Conservation (phyloP, 257 asterid species). For the Plectranthus barbatus region DNA sequence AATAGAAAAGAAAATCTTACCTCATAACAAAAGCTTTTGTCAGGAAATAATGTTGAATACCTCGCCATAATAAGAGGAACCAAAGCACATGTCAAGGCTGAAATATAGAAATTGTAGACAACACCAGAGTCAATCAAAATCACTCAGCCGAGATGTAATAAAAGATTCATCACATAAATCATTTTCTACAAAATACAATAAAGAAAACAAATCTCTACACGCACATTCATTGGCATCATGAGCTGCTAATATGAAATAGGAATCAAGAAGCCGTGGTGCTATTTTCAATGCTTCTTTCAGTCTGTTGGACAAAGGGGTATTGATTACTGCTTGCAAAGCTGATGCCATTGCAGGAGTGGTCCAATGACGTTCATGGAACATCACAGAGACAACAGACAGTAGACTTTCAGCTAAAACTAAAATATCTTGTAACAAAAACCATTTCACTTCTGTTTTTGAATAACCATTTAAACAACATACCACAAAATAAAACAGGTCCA, state of each 20-base stretch:
- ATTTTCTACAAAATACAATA: not conserved
- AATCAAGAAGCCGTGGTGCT: slow-evolving; percentile 73
- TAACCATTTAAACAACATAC: not conserved
- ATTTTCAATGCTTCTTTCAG: slow-evolving; percentile 67
- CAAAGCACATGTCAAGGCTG: slow-evolving; percentile 83
- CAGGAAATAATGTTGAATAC: slow-evolving; percentile 76
- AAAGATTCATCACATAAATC: not conserved
- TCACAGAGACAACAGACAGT: slow-evolving; percentile 11
- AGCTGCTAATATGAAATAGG: slow-evolving; percentile 59
- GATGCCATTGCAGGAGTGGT: slow-evolving; percentile 85
- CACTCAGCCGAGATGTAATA: slow-evolving; percentile 1
- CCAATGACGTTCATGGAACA: slow-evolving; percentile 93
- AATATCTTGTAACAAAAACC: not conserved
- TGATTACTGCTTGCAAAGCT: slow-evolving; percentile 60
- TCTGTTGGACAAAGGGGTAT: slow-evolving; percentile 62
- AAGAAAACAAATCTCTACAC: slow-evolving; percentile 24
- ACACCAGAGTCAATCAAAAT: slow-evolving; percentile 1
- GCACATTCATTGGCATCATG: slow-evolving; percentile 64
- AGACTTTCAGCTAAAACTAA: slow-evolving; percentile 5
- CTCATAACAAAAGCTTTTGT: slow-evolving; percentile 66
- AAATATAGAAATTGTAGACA: slow-evolving; percentile 28
- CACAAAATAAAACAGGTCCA: not conserved
- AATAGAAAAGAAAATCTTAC: slow-evolving; percentile 22
- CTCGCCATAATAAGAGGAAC: slow-evolving; percentile 79
- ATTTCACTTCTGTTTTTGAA: not conserved